Percentiles rank a stretch among this genome's conserved stretches.
Conservation (phyloP, 345 rosid species). For the Lagerstroemia speciosa region DNA sequence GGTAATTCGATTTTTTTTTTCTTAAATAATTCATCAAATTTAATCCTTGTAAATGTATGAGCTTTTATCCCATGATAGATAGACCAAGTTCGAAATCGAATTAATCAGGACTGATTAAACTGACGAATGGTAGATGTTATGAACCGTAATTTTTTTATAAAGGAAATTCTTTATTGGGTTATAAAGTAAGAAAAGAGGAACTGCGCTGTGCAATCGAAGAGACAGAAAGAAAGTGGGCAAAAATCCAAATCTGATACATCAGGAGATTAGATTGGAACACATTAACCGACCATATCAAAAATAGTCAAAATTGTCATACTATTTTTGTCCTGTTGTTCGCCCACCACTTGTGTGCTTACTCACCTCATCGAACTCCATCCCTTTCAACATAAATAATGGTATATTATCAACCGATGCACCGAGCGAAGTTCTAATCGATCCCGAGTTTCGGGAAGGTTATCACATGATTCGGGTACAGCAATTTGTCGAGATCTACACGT, state of each 20-base stretch:
- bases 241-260: conserved; percentile 21
- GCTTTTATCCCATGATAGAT: too few relatives aligned
- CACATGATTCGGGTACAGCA: neutral
- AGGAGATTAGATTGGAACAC: neutral
- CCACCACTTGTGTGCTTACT: neutral
- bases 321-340: conserved; percentile 4
- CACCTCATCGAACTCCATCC: neutral
- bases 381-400: neutral
- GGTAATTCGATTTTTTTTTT: too few relatives aligned
- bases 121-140: too few relatives aligned
- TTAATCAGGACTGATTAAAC: too few relatives aligned
- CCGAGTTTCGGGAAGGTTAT: neutral
- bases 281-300: neutral
- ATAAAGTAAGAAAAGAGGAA: too few relatives aligned
- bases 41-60: too few relatives aligned
- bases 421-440: neutral
- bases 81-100: too few relatives aligned
- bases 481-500: neutral
- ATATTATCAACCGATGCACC: neutral
- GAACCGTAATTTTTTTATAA: too few relatives aligned
- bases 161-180: too few relatives aligned
- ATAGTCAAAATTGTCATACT: conserved; percentile 12
- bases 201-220: neutral
- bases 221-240: neutral
- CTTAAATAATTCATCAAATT: too few relatives aligned